Evolutionary conservation across 2,329 filamentous ascomycete genomes (phyloP).

Genomic region (Aspergillus fructus): DNA sequence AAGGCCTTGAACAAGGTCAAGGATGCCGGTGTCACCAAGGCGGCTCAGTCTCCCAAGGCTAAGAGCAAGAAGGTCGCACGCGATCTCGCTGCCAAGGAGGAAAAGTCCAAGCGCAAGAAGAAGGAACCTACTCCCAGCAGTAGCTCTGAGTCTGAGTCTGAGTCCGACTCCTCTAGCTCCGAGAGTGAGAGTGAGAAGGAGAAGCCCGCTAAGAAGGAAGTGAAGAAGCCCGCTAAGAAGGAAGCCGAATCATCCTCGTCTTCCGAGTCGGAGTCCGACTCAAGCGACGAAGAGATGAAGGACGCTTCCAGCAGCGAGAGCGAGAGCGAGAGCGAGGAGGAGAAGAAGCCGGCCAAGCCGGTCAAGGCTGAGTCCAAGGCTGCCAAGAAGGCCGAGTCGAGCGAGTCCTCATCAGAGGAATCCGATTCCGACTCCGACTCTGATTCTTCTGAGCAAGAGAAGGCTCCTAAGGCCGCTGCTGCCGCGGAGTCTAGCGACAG

Average conservation of each 20-base stretch:
- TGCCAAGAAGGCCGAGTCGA: slow-evolving; percentile 28
- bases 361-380: slow-evolving; percentile 25
- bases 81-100: slow-evolving; percentile 40
- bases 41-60: slow-evolving; percentile 42
- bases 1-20: slow-evolving; percentile 50
- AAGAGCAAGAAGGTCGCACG: slow-evolving; percentile 48
- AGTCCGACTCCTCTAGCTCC: slow-evolving; percentile 26
- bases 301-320: slow-evolving; percentile 26
- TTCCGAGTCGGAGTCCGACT: slow-evolving; percentile 31
- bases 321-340: slow-evolving; percentile 27
- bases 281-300: slow-evolving; percentile 34
- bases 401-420: slow-evolving; percentile 24
- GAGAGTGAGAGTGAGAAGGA: slow-evolving; percentile 40
- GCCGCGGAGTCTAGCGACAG: slow-evolving; percentile 29
- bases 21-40: slow-evolving; percentile 46
- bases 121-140: slow-evolving; percentile 40
- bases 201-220: slow-evolving; percentile 36
- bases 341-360: slow-evolving; percentile 30
- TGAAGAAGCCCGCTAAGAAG: slow-evolving; percentile 19
- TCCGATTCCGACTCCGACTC: slow-evolving; percentile 30
- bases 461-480: slow-evolving; percentile 29
- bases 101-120: slow-evolving; percentile 46
- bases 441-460: slow-evolving; percentile 33
- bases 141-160: slow-evolving; percentile 33
- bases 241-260: slow-evolving; percentile 31